phyloP scores from a whole-genome alignment of 2,329 filamentous ascomycete genomes.

The Colletotrichum acutatum region DNA sequence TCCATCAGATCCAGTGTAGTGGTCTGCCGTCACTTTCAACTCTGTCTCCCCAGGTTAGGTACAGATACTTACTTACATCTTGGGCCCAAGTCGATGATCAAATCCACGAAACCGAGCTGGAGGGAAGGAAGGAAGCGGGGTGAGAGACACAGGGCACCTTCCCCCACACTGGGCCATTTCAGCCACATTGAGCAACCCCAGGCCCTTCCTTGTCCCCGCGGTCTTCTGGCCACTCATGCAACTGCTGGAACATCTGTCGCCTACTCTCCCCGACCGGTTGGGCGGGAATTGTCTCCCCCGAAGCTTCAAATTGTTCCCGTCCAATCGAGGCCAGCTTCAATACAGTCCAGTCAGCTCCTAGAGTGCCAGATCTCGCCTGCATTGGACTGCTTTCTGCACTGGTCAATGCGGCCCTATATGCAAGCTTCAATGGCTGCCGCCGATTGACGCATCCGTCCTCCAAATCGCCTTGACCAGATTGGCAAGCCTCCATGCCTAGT shows the following conservation, averaged over 20 bases:
- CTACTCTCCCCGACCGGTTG: not conserved
- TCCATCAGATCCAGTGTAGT: slow-evolving; percentile 7
- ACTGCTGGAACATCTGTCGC: not conserved
- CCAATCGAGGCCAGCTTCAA: not conserved
- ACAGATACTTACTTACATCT: too few relatives aligned
- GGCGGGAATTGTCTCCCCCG: not conserved
- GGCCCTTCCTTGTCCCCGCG: slow-evolving; percentile 21
- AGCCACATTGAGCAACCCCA: slow-evolving; percentile 8
- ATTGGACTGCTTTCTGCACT: not conserved
- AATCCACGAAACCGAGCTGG: not conserved
- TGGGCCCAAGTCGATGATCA: too few relatives aligned
- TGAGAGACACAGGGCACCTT: slow-evolving; percentile 8
- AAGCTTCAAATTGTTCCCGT: not conserved
- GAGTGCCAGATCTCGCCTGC: not conserved
- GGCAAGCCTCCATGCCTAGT: slow-evolving; percentile 2
- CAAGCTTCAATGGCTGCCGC: not conserved
- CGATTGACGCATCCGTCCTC: not conserved
- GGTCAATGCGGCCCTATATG: too few relatives aligned
- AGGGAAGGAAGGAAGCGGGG: slow-evolving; percentile 22
- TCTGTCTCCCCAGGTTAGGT: too few relatives aligned
- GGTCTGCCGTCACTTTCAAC: too few relatives aligned
- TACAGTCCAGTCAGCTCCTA: not conserved
- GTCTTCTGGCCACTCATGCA: not conserved
- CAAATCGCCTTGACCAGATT: not conserved
- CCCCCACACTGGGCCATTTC: slow-evolving; percentile 18